Evolutionary conservation across 176 grass and related monocot genomes (phyloP).

Genomic region (Raddia distichophylla): DNA sequence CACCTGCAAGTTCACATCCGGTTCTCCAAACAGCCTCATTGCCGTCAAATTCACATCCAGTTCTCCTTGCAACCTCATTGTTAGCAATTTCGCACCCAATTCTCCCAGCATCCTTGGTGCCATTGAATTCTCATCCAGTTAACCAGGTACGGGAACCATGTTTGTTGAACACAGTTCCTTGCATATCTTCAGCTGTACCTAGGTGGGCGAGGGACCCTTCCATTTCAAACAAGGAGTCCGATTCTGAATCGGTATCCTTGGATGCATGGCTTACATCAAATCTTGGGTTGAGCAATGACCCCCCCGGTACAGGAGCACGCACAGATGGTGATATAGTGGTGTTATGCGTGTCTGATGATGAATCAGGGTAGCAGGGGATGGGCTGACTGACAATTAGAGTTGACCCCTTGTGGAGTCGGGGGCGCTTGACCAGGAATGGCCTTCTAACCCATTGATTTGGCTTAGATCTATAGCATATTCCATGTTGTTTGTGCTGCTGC

Average conservation of each 20-base stretch:
- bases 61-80: not conserved
- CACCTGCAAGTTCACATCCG: not conserved
- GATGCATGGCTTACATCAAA: conserved; percentile 45
- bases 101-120: not conserved
- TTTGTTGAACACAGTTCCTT: not conserved
- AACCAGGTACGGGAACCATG: not conserved
- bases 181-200: not conserved
- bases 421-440: not conserved
- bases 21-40: not conserved
- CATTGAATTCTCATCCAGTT: conserved; percentile 1
- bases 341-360: conserved; percentile 57
- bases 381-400: conserved; percentile 7
- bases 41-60: not conserved
- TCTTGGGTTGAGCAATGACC: conserved; percentile 40
- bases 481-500: not conserved
- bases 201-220: not conserved
- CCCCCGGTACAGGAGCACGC: not conserved
- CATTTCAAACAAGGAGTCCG: not conserved
- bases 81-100: not conserved
- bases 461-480: not conserved
- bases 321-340: conserved; percentile 16
- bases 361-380: conserved; percentile 16
- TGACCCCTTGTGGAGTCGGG: not conserved
- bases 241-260: conserved; percentile 33
- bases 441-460: conserved; percentile 25